phyloP scores from a whole-genome alignment of 768 basidiomycete species.

The Termitomyces sp. region DNA sequence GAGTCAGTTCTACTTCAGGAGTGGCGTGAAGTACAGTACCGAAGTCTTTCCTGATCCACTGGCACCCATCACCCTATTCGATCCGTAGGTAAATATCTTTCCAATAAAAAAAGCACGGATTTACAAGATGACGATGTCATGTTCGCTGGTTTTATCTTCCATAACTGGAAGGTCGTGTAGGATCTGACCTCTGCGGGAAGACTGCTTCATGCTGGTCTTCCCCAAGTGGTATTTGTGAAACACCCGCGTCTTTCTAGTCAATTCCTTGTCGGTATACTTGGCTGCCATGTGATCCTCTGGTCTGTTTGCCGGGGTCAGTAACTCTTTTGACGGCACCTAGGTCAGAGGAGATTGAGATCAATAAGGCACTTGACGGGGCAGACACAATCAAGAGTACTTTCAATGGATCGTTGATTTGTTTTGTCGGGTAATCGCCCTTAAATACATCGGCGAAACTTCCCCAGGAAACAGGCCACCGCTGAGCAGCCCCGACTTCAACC shows the following conservation, averaged over 20 bases:
- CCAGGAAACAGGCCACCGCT: too few relatives aligned
- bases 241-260: neutral
- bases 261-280: neutral
- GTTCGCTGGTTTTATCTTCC: neutral
- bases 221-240: neutral
- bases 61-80: neutral
- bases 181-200: neutral
- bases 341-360: neutral
- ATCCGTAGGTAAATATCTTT: too few relatives aligned
- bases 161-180: neutral
- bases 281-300: neutral
- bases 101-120: neutral
- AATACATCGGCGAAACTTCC: too few relatives aligned
- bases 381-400: neutral
- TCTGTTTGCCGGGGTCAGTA: neutral
- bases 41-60: neutral
- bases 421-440: neutral
- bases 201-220: too few relatives aligned
- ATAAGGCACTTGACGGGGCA: neutral
- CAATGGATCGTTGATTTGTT: neutral
- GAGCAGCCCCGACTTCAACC: too few relatives aligned
- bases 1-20: neutral
- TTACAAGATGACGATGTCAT: neutral
- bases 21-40: neutral
- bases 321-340: neutral